Base-by-base conservation (phyloP, 225 moss, liverwort and hornwort genomes). In the Straminergon stramineum region DNA sequence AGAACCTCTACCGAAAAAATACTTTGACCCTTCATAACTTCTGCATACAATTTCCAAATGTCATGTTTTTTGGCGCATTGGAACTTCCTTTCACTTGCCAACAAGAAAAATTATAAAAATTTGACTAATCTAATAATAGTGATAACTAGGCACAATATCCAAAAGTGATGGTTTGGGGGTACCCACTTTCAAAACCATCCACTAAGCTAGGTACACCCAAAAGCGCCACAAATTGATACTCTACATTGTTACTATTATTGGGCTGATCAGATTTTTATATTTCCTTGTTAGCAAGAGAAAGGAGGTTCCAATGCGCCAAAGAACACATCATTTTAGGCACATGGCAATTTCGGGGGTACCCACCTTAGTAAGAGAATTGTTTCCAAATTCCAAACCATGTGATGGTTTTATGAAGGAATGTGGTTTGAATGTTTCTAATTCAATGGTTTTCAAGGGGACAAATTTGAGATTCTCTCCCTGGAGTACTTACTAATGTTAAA, bases 11-110 rank as follows among this genome's bases (percentile, higher is more conserved):
- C 14, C 3, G n/a, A 17, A 28, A 28, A 27, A 7, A 24, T 7
- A 41, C 22, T 41, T 26, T 27, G 39, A 43, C 2, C 23, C 8
- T 71, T 71, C 0, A 6, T 23, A 69, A 39, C 2, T 69, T 13
- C 23, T 69, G n/a, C 13, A n/a, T 7, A n/a, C 4, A 22, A 7
- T 6, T n/a, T 67, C 18, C 11, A n/a, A n/a, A 69, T 11, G 7
- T 22, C 0, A 1, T 0, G 0, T 22, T 22, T 4, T 69, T n/a
- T n/a, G 4, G 22, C n/a, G n/a, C 4, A 0, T 69, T 22, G 7
- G 5, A 69, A 69, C 69, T 0, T n/a, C 21, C 7, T 69, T n/a
- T 69, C 22, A 7, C 1, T 68, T 68, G 10, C 11, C 10, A 11
- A 68, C 6, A 35, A 67, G 4, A 68, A 37, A 37, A 68, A 37